phyloP scores from a whole-genome alignment of 1,284 basidiomycete genomes.

The Tylopilus sp. region DNA sequence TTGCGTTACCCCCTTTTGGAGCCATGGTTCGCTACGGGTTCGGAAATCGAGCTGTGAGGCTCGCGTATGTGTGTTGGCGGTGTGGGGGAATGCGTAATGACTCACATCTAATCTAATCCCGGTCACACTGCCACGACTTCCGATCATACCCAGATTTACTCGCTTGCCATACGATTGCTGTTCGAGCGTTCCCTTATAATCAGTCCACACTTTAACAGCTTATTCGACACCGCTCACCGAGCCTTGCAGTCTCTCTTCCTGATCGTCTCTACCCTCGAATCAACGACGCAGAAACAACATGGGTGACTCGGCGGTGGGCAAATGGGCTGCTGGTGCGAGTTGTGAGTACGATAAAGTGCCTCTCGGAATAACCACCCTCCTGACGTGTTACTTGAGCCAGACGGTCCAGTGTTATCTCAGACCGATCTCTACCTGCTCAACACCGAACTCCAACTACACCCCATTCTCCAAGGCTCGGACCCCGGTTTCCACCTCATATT shows the following conservation, averaged over 20 bases:
- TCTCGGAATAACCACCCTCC: not conserved
- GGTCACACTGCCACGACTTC: constrained; percentile 25
- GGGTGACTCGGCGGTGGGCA: constrained; percentile 28
- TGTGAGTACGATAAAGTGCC: constrained; percentile 21
- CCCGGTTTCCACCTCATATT: constrained; percentile 63
- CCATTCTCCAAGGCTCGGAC: constrained; percentile 55
- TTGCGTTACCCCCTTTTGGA: constrained; percentile 82
- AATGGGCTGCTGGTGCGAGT: constrained; percentile 32
- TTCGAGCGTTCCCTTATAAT: not conserved
- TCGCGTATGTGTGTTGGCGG: not conserved
- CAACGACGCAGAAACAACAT: constrained; percentile 12
- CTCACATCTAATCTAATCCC: constrained; percentile 33
- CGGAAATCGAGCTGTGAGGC: constrained; percentile 3
- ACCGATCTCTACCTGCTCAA: constrained; percentile 73
- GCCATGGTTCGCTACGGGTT: constrained; percentile 51
- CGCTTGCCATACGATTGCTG: not conserved
- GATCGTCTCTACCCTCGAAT: not conserved
- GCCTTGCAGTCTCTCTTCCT: not conserved
- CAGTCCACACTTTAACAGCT: not conserved
- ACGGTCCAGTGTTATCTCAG: constrained; percentile 71
- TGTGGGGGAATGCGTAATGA: constrained; percentile 16
- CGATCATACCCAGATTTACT: constrained; percentile 12
- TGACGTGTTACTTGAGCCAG: constrained; percentile 34
- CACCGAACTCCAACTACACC: constrained; percentile 63
- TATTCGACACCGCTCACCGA: constrained; percentile 2